These are phyloP conservation scores for Pugionium cornutum DNA, from an alignment of 345 rosid species.

Conservation along the genomic window DNA sequence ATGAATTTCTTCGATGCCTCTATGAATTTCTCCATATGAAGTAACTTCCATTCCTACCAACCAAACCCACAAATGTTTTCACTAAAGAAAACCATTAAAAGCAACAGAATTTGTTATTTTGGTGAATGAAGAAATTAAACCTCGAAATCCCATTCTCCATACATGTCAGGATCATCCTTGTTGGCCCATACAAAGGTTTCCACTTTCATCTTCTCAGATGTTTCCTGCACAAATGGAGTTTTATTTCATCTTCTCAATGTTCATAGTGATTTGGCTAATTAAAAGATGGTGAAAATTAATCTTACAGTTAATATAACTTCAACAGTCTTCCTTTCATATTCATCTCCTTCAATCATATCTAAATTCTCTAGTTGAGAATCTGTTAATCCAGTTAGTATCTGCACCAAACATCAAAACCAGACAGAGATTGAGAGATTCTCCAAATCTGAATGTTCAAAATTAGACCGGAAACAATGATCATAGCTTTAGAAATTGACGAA, in stretches of 20 bases:
- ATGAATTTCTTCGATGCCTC: constrained; percentile 62
- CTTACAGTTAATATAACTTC: constrained; percentile 61
- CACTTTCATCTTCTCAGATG: constrained; percentile 49
- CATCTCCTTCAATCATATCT: constrained; percentile 74
- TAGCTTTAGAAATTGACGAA: too few relatives aligned
- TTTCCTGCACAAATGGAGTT: constrained; percentile 48
- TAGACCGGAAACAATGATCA: too few relatives aligned
- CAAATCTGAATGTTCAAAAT: too few relatives aligned
- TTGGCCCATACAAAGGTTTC: constrained; percentile 63
- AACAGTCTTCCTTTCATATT: constrained; percentile 60
- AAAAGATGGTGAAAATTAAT: neutral
- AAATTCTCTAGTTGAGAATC: constrained; percentile 57
- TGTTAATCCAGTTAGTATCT: constrained; percentile 72
- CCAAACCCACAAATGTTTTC: neutral
- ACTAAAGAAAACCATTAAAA: neutral
- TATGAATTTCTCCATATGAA: constrained; percentile 65
- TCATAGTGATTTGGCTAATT: too few relatives aligned
- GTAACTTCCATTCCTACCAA: constrained; percentile 64
- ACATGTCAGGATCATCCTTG: constrained; percentile 64
- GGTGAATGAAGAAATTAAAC: constrained; percentile 38
- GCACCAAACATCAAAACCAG: constrained; percentile 13
- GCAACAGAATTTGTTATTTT: neutral
- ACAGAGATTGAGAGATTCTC: too few relatives aligned
- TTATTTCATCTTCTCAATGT: too few relatives aligned
- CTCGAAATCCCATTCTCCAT: constrained; percentile 93